phyloP scores from a whole-genome alignment of 2,329 filamentous ascomycete genomes.

The Ascochyta lentis region DNA sequence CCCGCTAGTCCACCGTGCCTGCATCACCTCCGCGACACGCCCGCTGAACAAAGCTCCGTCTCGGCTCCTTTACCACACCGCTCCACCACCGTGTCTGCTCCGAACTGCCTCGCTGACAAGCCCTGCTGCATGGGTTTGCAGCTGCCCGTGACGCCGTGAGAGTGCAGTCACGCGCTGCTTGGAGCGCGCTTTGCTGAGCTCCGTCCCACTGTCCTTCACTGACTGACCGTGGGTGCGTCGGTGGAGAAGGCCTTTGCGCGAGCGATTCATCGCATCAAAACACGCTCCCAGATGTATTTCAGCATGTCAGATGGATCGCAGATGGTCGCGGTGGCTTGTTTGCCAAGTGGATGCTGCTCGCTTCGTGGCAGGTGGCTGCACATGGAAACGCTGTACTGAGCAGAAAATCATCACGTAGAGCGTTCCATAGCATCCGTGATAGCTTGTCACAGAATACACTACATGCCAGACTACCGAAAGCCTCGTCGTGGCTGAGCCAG shows the following conservation, averaged over 20 bases:
- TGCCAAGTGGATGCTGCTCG: too few species aligned
- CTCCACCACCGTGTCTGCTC: too few species aligned
- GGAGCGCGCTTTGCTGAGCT: background rate
- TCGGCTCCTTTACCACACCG: background rate
- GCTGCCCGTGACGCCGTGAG: too few species aligned
- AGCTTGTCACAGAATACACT: too few species aligned
- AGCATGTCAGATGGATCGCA: background rate
- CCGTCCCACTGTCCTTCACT: background rate
- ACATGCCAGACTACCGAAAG: too few species aligned
- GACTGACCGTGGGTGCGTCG: background rate
- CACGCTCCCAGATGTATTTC: background rate
- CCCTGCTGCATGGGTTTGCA: too few species aligned
- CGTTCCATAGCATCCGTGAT: too few species aligned
- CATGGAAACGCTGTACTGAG: too few species aligned
- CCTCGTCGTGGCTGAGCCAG: too few species aligned
- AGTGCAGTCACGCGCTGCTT: background rate
- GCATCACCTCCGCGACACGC: conserved; percentile 19
- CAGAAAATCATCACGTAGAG: too few species aligned
- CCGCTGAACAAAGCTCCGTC: conserved; percentile 10
- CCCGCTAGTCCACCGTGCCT: conserved; percentile 29
- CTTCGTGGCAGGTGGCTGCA: too few species aligned
- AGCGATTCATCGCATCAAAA: background rate
- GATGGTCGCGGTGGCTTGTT: background rate
- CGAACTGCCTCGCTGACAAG: too few species aligned
- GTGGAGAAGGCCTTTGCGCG: background rate